Evolutionary conservation across 495 filamentous ascomycete species (phyloP), one percentile per base, ranked within the genome.

Genomic region (Penicillium paxilli): DNA sequence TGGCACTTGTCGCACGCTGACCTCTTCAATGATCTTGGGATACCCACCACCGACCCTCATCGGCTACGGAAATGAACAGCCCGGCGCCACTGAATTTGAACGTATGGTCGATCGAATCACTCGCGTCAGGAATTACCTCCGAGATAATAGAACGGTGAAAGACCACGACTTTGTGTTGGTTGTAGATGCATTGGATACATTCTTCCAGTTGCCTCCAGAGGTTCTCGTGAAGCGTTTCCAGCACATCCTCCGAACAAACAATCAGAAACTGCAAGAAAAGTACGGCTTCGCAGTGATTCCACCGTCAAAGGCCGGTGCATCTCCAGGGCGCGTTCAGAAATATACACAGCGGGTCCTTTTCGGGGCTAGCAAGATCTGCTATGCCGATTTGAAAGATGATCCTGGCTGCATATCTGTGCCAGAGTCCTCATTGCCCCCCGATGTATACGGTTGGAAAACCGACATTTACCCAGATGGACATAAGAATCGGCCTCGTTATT

Each of bases 191-290:
- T 62, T 72, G 33, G 82, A 87, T 53, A 69, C 76, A 0, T 82
- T 81, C 71, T 86, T 88, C 61, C 84, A 88, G 62, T 65, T 87
- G 23, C 83, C 82, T 1, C 74, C 82, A 2, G 77, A 84, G 37
- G 68, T 87, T 8, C 58, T 84, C 52, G 76, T 88, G 3, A 62
- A 75, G 46, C 72, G 83, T 30, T 87, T 82, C 58, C 75, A 82
- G 49, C 64, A 66, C 4, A 62, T 84, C 21, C 51, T 81, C 7
- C 62, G 68, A 12, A 75, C 73, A 32, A 79, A 76, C 16, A 83
- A 86, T 52, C 57, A 64, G 24, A 73, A 75, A 23, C 58, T 85
- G 32, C 56, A 57, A 35, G 63, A 69, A 32, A 76, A 74, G 35
- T 83, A 84, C 60, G 80, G 80, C 2, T 68, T 67, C 49, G 68